phyloP scores from a whole-genome alignment of 208 protist genomes.

The Acanthamoeba divionensis region DNA sequence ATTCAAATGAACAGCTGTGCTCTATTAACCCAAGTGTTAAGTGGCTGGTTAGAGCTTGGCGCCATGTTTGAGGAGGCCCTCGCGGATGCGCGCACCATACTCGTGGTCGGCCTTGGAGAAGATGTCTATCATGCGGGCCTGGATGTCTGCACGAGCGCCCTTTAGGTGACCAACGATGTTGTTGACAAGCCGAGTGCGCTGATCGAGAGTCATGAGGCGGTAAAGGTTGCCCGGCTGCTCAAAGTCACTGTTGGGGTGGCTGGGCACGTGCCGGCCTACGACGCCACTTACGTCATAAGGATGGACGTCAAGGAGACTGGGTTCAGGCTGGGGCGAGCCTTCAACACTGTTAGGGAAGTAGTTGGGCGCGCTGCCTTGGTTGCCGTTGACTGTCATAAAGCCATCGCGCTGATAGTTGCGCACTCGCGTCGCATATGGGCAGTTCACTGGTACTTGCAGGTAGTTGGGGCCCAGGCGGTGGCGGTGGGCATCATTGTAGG shows the following conservation, averaged over 20 bases:
- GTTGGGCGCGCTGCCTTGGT: constrained; percentile 26
- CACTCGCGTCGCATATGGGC: constrained; percentile 29
- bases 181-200: constrained; percentile 48
- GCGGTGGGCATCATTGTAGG: constrained; percentile 82
- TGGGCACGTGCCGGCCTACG: constrained; percentile 1
- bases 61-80: constrained; percentile 40
- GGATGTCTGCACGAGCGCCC: constrained; percentile 45
- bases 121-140: constrained; percentile 40
- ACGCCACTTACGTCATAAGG: constrained; percentile 24
- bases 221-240: constrained; percentile 58
- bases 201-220: constrained; percentile 55
- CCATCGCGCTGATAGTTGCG: constrained; percentile 51
- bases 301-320: constrained; percentile 7
- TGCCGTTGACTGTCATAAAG: constrained; percentile 50
- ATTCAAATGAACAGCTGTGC: too few relatives aligned
- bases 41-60: constrained; percentile 50
- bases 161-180: constrained; percentile 57
- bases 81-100: constrained; percentile 40
- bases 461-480: constrained; percentile 84
- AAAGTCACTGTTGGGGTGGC: constrained; percentile 54
- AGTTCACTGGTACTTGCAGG: constrained; percentile 81
- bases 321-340: not conserved
- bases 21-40: too few relatives aligned
- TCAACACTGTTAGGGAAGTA: constrained; percentile 51
- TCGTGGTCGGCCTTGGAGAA: constrained; percentile 51